Conservation (phyloP, 2,329 filamentous ascomycete species). For the Hypocreales sp. region DNA sequence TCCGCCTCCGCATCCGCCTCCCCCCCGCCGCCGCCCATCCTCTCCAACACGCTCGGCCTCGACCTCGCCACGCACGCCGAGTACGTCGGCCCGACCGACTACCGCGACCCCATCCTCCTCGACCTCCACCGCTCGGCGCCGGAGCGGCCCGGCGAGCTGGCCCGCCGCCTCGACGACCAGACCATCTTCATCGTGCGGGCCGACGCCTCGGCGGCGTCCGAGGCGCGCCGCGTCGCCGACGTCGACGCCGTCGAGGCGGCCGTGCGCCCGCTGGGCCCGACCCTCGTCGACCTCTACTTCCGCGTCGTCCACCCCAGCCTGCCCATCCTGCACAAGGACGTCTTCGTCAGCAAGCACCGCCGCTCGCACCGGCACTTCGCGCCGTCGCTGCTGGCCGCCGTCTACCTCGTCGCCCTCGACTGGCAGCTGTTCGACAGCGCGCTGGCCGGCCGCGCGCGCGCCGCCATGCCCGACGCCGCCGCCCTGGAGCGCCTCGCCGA, state of each 20-base stretch:
- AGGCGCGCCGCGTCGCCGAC: too few relatives aligned
- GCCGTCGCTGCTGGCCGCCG: constrained; percentile 60
- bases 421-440: constrained; percentile 69
- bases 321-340: constrained; percentile 43
- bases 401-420: constrained; percentile 75
- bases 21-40: too few relatives aligned
- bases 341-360: constrained; percentile 53
- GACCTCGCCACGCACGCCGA: constrained; percentile 43
- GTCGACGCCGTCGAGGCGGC: constrained; percentile 41
- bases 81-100: constrained; percentile 43
- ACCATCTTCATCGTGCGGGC: too few relatives aligned
- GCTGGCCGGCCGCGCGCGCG: constrained; percentile 43
- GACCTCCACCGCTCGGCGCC: constrained; percentile 39
- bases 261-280: constrained; percentile 46
- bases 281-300: constrained; percentile 53
- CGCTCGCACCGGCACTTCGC: constrained; percentile 59
- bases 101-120: constrained; percentile 41
- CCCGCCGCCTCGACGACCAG: too few relatives aligned
- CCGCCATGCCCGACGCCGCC: constrained; percentile 48
- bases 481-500: constrained; percentile 61
- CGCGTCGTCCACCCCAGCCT: constrained; percentile 42
- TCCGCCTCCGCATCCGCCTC: too few relatives aligned
- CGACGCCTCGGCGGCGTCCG: too few relatives aligned
- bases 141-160: too few relatives aligned
- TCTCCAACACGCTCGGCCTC: constrained; percentile 33